Conservation (phyloP, 257 asterid species). For the Parsonsia alboflavescens region DNA sequence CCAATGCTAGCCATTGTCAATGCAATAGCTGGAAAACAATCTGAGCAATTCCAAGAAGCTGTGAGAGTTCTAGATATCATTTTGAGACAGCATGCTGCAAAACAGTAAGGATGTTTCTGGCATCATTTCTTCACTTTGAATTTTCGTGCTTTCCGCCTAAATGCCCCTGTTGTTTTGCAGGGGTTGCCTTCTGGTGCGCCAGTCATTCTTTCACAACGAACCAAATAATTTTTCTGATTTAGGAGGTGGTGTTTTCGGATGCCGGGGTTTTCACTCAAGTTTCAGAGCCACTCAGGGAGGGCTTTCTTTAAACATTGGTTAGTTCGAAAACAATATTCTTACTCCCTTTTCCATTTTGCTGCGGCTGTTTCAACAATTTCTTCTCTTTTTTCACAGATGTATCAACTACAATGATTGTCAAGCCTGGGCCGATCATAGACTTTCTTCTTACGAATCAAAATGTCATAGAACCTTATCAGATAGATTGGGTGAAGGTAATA, state of each 20-base stretch:
- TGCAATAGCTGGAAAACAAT: conserved; percentile 51
- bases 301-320: conserved; percentile 62
- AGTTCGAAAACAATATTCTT: conserved; percentile 3
- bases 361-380: background rate
- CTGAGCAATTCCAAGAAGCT: conserved; percentile 68
- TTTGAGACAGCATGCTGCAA: conserved; percentile 60
- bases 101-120: conserved; percentile 29
- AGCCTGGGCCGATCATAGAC: conserved; percentile 61
- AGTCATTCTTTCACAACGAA: conserved; percentile 58
- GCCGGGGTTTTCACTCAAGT: conserved; percentile 72
- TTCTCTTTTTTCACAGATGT: conserved; percentile 35
- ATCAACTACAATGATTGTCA: conserved; percentile 65
- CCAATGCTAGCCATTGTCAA: conserved; percentile 51
- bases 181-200: conserved; percentile 77
- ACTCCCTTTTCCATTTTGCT: background rate
- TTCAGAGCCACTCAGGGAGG: conserved; percentile 65
- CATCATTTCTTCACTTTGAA: background rate
- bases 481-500: conserved; percentile 62
- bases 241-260: conserved; percentile 68
- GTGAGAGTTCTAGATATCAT: conserved; percentile 64
- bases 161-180: conserved; percentile 25
- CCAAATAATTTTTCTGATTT: conserved; percentile 39
- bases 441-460: conserved; percentile 52
- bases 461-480: conserved; percentile 30
- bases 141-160: background rate